Evolutionary conservation across 148 eudicot species (phyloP).

Genomic region (Salicornia ramosissima): DNA sequence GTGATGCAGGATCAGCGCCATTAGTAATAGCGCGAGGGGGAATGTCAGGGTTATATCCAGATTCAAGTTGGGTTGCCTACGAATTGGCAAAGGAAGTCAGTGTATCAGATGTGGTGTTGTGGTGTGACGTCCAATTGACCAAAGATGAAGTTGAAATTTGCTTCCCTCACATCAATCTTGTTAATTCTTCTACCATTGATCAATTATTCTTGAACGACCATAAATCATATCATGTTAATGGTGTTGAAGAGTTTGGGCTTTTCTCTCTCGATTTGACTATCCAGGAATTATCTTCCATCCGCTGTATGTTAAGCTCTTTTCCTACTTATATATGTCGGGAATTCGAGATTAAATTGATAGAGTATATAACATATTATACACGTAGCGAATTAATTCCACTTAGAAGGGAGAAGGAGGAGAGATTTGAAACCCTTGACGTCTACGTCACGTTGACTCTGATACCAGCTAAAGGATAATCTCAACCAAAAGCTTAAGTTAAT

Average conservation of each 20-base stretch:
- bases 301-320: too few relatives aligned
- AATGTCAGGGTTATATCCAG: conserved; percentile 74
- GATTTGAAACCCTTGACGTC: too few relatives aligned
- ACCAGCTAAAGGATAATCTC: too few relatives aligned
- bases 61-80: conserved; percentile 59
- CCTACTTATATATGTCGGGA: too few relatives aligned
- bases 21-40: conserved; percentile 81
- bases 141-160: conserved; percentile 47
- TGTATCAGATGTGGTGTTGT: conserved; percentile 37
- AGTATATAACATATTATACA: too few relatives aligned
- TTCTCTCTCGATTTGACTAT: conserved; percentile 70
- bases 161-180: conserved; percentile 54
- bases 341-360: too few relatives aligned
- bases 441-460: too few relatives aligned
- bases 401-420: too few relatives aligned
- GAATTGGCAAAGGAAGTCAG: conserved; percentile 30
- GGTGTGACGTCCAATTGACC: conserved; percentile 88
- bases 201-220: conserved; percentile 1
- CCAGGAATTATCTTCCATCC: conserved; percentile 39
- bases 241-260: conserved; percentile 43
- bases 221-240: conserved; percentile 54
- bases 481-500: too few relatives aligned
- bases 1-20: conserved; percentile 65
- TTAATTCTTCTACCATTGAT: conserved; percentile 42
- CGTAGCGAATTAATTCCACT: too few relatives aligned